phyloP scores from a whole-genome alignment of 805 yeast species.

The Wickerhamomyces rabaulensis region DNA sequence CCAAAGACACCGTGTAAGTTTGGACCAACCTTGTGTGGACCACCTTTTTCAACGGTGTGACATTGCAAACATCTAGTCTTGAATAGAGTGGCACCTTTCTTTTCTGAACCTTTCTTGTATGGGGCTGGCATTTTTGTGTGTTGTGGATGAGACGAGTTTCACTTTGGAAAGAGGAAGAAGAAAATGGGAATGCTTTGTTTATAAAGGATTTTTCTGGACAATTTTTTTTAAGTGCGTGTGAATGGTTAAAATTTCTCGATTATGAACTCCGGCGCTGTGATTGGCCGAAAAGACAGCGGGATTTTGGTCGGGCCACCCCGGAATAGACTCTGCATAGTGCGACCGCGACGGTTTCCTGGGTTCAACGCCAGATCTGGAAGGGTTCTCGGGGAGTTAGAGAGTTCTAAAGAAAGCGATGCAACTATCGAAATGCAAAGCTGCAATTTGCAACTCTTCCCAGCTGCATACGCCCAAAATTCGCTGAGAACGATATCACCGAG shows the following conservation, averaged over 20 bases:
- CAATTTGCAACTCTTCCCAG: not conserved
- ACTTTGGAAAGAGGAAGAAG: not conserved
- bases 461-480: not conserved
- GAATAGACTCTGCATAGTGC: not conserved
- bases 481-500: not conserved
- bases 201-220: constrained; percentile 8
- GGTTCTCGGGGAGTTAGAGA: too few species aligned
- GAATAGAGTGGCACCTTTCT: constrained; percentile 97
- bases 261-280: constrained; percentile 19
- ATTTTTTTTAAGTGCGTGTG: constrained; percentile 9
- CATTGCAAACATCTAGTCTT: constrained; percentile 99
- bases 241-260: constrained; percentile 21
- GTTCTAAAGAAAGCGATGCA: too few species aligned
- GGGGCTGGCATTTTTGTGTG: constrained; percentile 27
- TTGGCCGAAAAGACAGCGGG: constrained; percentile 10
- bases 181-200: constrained; percentile 2
- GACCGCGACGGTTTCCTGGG: too few species aligned
- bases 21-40: constrained; percentile 99
- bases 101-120: constrained; percentile 52
- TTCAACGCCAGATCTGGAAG: too few species aligned
- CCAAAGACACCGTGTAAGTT: constrained; percentile 93
- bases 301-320: not conserved
- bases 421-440: not conserved
- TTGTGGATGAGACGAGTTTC: not conserved
- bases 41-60: constrained; percentile 95